Conservation (phyloP, 805 yeast genomes). For the Wickerhamomyces bisporus region DNA sequence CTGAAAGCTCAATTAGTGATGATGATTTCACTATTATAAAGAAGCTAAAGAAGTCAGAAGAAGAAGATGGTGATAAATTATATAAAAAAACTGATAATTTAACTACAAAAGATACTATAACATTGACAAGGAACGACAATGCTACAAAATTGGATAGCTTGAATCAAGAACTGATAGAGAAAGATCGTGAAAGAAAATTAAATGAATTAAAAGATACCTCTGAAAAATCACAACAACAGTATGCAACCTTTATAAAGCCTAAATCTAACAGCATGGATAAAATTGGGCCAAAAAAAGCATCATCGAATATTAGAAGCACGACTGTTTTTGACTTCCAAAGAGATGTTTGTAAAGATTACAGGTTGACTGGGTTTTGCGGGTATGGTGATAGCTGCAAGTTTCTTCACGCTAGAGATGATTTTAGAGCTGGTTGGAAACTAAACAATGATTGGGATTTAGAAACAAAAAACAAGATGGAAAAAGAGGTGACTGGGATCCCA, state of each 20-base stretch:
- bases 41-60: constrained; percentile 4
- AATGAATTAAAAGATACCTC: background rate
- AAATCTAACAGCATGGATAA: constrained; percentile 17
- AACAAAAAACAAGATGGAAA: constrained; percentile 18
- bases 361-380: constrained; percentile 91
- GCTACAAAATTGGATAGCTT: constrained; percentile 22
- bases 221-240: constrained; percentile 24
- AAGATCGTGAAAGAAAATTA: constrained; percentile 13
- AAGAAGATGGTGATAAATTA: background rate
- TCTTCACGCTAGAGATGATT: constrained; percentile 84
- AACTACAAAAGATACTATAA: background rate
- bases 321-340: constrained; percentile 83
- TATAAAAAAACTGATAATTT: background rate
- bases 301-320: constrained; percentile 53
- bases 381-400: constrained; percentile 97
- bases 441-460: constrained; percentile 63
- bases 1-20: constrained; percentile 9
- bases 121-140: constrained; percentile 13
- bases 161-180: constrained; percentile 17
- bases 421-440: constrained; percentile 61
- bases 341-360: constrained; percentile 89
- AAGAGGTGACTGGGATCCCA: constrained; percentile 35
- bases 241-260: constrained; percentile 23
- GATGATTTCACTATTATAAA: constrained; percentile 2
- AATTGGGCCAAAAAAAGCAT: constrained; percentile 35